Percentiles rank a stretch among this genome's conserved stretches.
These are phyloP conservation scores for Rubroshorea leprosula DNA, from an alignment of 345 rosid species.

Conservation along the genomic window DNA sequence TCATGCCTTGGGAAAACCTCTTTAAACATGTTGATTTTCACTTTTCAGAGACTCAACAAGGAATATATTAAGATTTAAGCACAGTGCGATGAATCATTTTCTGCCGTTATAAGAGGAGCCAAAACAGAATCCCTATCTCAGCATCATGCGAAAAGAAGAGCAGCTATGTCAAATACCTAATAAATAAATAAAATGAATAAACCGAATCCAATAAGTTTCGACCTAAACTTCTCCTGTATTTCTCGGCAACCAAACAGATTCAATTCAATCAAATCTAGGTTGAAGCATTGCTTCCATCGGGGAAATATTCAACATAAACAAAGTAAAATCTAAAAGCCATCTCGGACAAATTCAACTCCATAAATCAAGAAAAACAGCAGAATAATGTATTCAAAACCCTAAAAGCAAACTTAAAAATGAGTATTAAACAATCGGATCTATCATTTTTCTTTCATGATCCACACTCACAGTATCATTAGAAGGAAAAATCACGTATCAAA, in stretches of 20 bases:
- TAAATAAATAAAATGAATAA: background rate
- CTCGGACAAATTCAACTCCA: background rate
- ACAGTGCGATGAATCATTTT: too few species aligned
- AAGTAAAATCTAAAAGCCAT: background rate
- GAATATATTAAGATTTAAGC: too few species aligned
- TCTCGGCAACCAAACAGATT: background rate
- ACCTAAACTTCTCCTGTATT: background rate
- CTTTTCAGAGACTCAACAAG: too few species aligned
- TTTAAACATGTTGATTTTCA: too few species aligned
- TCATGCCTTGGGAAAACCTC: too few species aligned
- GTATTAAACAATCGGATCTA: background rate
- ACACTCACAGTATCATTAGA: slow-evolving; percentile 4
- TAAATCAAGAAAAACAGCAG: background rate
- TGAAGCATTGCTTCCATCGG: background rate
- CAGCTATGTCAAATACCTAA: too few species aligned
- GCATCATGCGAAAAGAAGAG: too few species aligned
- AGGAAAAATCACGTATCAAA: background rate
- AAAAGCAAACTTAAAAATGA: too few species aligned
- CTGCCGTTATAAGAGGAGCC: too few species aligned
- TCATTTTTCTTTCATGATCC: slow-evolving; percentile 6
- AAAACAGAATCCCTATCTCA: too few species aligned
- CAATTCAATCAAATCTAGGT: background rate
- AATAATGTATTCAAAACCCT: too few species aligned
- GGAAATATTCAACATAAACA: background rate
- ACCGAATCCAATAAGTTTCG: too few species aligned